Base-by-base conservation (phyloP, 345 rosid genomes). In the Passiflora organensis region DNA sequence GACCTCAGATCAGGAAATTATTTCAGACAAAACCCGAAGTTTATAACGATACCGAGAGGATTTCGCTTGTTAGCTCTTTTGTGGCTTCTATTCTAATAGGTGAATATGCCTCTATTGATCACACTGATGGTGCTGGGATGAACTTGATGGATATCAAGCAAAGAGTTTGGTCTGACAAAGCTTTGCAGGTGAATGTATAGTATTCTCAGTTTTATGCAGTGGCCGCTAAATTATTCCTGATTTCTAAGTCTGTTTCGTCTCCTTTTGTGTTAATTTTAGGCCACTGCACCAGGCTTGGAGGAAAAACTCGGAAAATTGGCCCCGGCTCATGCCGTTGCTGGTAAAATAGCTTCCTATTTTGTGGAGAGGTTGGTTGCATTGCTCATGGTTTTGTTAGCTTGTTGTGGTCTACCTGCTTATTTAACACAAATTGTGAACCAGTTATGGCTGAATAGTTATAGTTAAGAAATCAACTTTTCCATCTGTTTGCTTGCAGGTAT, bases 121-220 rank as follows among this genome's bases (percentile, higher is more conserved):
- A 82, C 60, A 85, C 95, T 39, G 97, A 91, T 73, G 97, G 77
- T 53, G 91, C 96, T 15, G 97, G 97, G 61, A 91, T 91, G 97
- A 91, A 91, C 65, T 79, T 91, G 80, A 87, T 91, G 97, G 89
- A 91, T 72, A 79, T 87, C 37, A 79, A 73, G 69, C 71, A 56
- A 43, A 79, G 80, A 42, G 73, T 49, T 41, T 91, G 97, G 97
- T 82, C 84, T 59, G 72, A 78, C 62, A 44, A 47, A 38, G 90
- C 64, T 41, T 70, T 85, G 60, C 78, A 91, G 94, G 96, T 86
- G 52, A 60, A 74, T 62, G 48, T 62, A 10, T 59, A 39, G n/a
- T 13, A 19, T 10, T 1, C 6, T 18, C 38, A 10, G 11, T 8
- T 53, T 45, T n/a, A 1, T 53, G 55, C 43, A 47, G 36, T 18